Base-by-base conservation (phyloP, 2,329 filamentous ascomycete genomes). In the Purpureocillium lavendulum region DNA sequence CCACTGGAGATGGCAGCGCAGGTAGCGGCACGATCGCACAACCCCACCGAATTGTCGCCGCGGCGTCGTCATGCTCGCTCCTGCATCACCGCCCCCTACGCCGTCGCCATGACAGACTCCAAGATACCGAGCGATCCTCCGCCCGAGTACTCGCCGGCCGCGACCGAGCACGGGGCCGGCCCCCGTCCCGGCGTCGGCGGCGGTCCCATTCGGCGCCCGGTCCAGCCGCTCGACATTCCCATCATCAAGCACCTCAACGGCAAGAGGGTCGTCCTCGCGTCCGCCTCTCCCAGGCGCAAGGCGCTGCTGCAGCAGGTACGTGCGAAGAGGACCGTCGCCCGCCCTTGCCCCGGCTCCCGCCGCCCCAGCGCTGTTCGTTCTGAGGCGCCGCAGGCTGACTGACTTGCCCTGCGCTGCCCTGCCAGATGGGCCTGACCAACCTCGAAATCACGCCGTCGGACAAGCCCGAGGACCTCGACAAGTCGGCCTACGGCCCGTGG, bases 181-280 rank as follows among this genome's bases (percentile, higher is more conserved):
- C n/a, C 54, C 36, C 41, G 49, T 30, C 56, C 21, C 21, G 10
- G 10, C 10, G 21, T 10, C 21, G 6, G 51, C 30, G 42, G 37
- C 42, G 54, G 43, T 36, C 63, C 66, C n/a, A 49, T 63, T 37
- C 65, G 62, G 39, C 68, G 68, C 40, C 70, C 70, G 12, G 77
- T 79, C 7, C 69, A 76, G 33, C 84, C 85, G 2, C 76, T 97
- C 45, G 75, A 87, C 45, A 73, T 97, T 14, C 89, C 90, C 13
- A 81, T 88, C 40, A 69, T 98, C 43, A 77, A 76, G 52, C 71
- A 82, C 53, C 76, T 98, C 47, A 80, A 84, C 54, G 75, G 75
- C 40, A 87, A 85, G 60, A 75, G 90, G 47, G 80, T 95, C 6
- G 85, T 98, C 49, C 81, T 98, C 21, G 92, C 92, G 38, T 96